Percentiles rank a stretch among this genome's conserved stretches.
phyloP scores from a whole-genome alignment of 2,329 filamentous ascomycete species.

The Neonectria hederae region DNA sequence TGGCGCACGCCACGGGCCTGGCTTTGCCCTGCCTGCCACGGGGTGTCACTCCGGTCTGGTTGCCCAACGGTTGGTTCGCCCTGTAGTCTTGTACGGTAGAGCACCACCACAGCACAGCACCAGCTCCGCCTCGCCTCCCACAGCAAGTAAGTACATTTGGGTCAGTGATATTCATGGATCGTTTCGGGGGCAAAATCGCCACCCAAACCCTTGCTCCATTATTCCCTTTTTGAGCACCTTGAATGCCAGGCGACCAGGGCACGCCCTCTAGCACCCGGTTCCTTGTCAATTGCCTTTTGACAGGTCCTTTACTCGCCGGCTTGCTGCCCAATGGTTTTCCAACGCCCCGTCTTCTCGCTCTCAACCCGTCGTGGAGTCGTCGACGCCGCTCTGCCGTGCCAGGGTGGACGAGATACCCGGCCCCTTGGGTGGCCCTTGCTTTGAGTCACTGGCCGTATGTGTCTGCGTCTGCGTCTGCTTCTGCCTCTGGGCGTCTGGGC shows the following conservation, averaged over 20 bases:
- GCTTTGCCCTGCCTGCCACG: constrained; percentile 32
- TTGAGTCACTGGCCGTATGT: constrained; percentile 31
- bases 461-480: background rate
- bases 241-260: constrained; percentile 1
- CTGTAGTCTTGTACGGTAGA: constrained; percentile 5
- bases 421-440: constrained; percentile 32
- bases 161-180: background rate
- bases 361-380: constrained; percentile 16
- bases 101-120: background rate
- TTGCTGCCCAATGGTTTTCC: constrained; percentile 40
- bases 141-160: background rate
- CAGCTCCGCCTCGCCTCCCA: background rate
- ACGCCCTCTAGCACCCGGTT: background rate
- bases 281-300: constrained; percentile 2
- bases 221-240: background rate
- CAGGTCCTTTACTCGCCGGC: constrained; percentile 11
- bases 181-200: background rate
- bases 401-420: constrained; percentile 27
- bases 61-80: constrained; percentile 34
- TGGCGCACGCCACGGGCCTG: constrained; percentile 35
- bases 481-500: no score
- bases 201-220: background rate
- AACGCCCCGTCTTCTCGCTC: constrained; percentile 30
- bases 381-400: constrained; percentile 31
- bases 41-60: constrained; percentile 1